Base-by-base conservation (phyloP, 257 asterid genomes). In the Solanum corneliomulleri region DNA sequence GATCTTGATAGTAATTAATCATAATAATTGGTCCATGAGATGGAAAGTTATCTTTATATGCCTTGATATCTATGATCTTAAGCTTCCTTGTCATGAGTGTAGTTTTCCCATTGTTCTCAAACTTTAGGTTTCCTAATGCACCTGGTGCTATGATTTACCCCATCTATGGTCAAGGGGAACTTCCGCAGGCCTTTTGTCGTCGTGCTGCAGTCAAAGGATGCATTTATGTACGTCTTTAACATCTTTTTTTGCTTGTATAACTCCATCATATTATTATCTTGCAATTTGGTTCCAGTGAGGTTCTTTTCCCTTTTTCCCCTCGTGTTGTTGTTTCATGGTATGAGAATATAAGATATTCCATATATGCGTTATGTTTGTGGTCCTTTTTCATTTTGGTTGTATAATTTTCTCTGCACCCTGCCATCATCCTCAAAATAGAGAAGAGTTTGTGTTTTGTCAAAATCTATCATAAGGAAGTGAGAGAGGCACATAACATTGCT, bases 121-220 rank as follows among this genome's bases (percentile, higher is more conserved):
- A 27, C 66, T 86, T n/a, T 86, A 97, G 99, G 94, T 97, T 97
- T 91, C 88, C 96, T 86, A 92, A 94, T 91, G 99, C 98, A 83
- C 92, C 92, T 87, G 98, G 99, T 86, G 99, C 98, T 82, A 90
- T 95, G 94, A 93, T 95, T 87, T 97, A 95, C 89, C 99, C 99
- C 86, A 91, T 95, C 39, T 94, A 95, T 44, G 99, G 99, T 80
- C 99, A 94, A 89, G 99, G 98, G 86, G 98, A 94, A 90, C 94
- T 97, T 85, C 95, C 98, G 71, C 98, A 95, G 91, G 96, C 99
- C 45, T 97, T 97, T 91, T 95, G 99, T 90, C 97, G 99, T 23
- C 97, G 99, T 87, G 98, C 99, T 91, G 99, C 98, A 69, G 99
- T 97, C 85, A 97, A 97, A 92, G 98, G 99, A 81, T 94, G 98